Conservation (phyloP, 257 asterid genomes). For the Nyctanthes arbortristis region DNA sequence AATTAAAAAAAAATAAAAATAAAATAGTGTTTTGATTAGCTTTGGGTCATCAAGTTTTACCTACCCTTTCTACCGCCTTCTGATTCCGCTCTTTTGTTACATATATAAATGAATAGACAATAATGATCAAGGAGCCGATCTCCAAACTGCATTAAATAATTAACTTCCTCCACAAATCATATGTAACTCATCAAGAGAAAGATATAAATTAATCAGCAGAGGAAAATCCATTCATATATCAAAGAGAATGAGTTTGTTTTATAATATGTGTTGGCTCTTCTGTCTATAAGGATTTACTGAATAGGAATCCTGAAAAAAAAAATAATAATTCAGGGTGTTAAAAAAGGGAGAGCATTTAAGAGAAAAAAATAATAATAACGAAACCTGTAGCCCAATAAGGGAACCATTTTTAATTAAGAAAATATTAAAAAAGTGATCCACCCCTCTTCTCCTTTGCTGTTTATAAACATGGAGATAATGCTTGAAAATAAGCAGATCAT, state of each 20-base stretch:
- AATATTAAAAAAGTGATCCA: slow-evolving; percentile 40
- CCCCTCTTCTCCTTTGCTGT: slow-evolving; percentile 33
- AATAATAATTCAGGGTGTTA: slow-evolving; percentile 31
- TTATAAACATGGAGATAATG: not conserved
- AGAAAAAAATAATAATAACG: slow-evolving; percentile 29
- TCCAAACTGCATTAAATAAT: too few relatives aligned
- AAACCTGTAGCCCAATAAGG: slow-evolving; percentile 68
- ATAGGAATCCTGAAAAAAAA: slow-evolving; percentile 46
- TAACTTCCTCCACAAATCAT: too few relatives aligned
- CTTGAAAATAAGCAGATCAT: not conserved
- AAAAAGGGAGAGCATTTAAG: slow-evolving; percentile 7
- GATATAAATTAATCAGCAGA: not conserved
- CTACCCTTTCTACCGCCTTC: too few relatives aligned
- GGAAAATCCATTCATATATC: slow-evolving; percentile 33
- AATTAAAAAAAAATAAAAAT: too few relatives aligned
- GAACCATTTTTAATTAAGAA: slow-evolving; percentile 52
- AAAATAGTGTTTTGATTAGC: too few relatives aligned
- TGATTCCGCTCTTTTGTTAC: too few relatives aligned
- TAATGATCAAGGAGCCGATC: too few relatives aligned
- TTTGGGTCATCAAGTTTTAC: too few relatives aligned
- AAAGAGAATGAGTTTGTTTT: slow-evolving; percentile 46
- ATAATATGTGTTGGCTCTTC: slow-evolving; percentile 21
- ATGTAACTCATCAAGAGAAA: too few relatives aligned
- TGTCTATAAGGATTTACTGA: slow-evolving; percentile 54
- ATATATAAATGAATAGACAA: too few relatives aligned